A percentile compares a stretch with the other conserved stretches of the same genome.
Conservation (phyloP, 176 grass and related monocot genomes). For the Juncus effusus region DNA sequence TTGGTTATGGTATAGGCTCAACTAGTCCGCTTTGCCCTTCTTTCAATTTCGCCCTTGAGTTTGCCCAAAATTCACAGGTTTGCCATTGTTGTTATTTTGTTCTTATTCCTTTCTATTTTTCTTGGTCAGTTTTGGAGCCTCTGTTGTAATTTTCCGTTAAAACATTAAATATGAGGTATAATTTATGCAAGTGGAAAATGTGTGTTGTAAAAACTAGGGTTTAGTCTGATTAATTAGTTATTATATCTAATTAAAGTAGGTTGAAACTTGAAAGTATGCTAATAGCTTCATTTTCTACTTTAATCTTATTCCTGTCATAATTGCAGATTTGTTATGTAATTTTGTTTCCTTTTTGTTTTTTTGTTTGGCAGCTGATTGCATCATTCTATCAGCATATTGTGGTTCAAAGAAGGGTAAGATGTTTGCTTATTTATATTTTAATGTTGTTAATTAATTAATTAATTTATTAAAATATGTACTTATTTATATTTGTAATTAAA, state of each 20-base stretch:
- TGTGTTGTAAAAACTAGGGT: no score
- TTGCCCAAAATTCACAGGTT: constrained; percentile 69
- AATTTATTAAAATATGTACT: neutral
- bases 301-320: no score
- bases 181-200: no score
- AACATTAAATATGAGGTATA: no score
- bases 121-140: no score
- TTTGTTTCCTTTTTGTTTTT: neutral
- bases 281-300: constrained; percentile 29
- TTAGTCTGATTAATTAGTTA: no score
- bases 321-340: no score
- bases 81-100: neutral
- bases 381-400: constrained; percentile 91
- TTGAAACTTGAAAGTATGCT: no score
- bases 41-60: constrained; percentile 69
- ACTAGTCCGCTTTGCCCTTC: constrained; percentile 86
- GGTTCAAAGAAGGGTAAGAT: constrained; percentile 93
- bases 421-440: neutral
- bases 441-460: neutral
- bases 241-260: no score
- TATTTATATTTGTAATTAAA: constrained; percentile 17
- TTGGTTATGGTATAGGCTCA: constrained; percentile 74
- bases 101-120: neutral
- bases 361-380: constrained; percentile 56
- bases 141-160: neutral